Base-by-base conservation (phyloP, 768 basidiomycete species). In the Atractiella rhizophila region DNA sequence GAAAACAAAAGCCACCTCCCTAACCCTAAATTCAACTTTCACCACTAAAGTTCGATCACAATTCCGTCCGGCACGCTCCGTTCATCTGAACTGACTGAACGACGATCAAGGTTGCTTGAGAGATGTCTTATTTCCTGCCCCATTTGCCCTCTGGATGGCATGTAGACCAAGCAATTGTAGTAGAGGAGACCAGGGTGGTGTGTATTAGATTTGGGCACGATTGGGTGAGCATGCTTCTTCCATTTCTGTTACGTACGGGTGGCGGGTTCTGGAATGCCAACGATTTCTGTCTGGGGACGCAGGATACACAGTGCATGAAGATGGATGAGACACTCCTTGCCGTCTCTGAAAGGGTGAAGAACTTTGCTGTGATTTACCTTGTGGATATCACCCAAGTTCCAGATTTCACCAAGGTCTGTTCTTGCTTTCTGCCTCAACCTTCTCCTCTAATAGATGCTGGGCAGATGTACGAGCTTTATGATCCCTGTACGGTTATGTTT, bases 381-480 rank as follows among this genome's bases (percentile, higher is more conserved):
- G 72, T 74, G 18, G 88, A 98, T 57, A 94, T 91, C 54, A 91
- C 82, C 0, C 74, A 83, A 46, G 88, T 96, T 0, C 88, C 91
- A 2, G 91, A 96, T 58, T 96, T 96, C 63, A 96, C 88, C 63
- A 94, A 94, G 72, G 86, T 76, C 37, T 28, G 68, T 54, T 7
- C 9, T 5, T 5, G 12, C 25, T 13, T 4, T 18, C 12, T 37
- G 10, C 12, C 18, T 7, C 10, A 21, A 39, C 11, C 18, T 13
- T 16, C 11, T 30, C 19, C 39, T 35, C 16, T 20, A 10, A 4
- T 16, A 18, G 4, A 27, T 10, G 34, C n/a, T 24, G 21, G 23
- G 5, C 48, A 88, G 85, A 96, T 94, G 88, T 96, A 96, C 60
- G 91, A 96, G 58, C 62, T 94, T 59, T 98, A 96, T 57, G 88